These are phyloP conservation scores for Pichiaceae sp. DNA, from an alignment of 1,139 yeast species.

Conservation along the genomic window DNA sequence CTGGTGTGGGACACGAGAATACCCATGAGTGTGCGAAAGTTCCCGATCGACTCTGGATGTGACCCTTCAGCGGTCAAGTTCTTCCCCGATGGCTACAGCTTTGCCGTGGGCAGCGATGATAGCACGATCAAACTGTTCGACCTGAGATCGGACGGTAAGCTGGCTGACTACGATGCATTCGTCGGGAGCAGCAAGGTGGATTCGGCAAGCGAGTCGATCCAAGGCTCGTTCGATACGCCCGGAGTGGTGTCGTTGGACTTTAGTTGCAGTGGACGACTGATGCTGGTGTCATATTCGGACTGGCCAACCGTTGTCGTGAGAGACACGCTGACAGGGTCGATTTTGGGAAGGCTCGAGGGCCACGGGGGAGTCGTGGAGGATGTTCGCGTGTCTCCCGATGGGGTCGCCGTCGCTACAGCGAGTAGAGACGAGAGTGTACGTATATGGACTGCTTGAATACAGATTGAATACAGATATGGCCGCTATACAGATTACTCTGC, in stretches of 20 bases:
- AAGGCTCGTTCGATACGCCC: constrained; percentile 40
- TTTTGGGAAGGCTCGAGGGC: constrained; percentile 48
- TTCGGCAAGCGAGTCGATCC: constrained; percentile 16
- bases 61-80: constrained; percentile 63
- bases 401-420: constrained; percentile 62
- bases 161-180: constrained; percentile 42
- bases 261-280: constrained; percentile 65
- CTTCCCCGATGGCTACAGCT: constrained; percentile 64
- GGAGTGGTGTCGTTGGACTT: constrained; percentile 69
- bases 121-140: constrained; percentile 70
- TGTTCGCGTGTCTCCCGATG: constrained; percentile 66
- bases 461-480: no score
- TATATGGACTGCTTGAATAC: constrained; percentile 40
- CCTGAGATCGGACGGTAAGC: constrained; percentile 65
- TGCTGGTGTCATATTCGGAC: constrained; percentile 73
- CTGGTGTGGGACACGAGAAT: constrained; percentile 66
- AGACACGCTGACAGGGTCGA: constrained; percentile 64
- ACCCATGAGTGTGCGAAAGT: constrained; percentile 48
- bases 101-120: constrained; percentile 73
- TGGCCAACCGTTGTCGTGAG: constrained; percentile 60
- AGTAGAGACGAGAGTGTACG: constrained; percentile 66
- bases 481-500: constrained; percentile 36
- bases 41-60: constrained; percentile 44
- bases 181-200: constrained; percentile 4
- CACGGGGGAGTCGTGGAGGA: constrained; percentile 57